Base-by-base conservation (phyloP, 176 grass and related monocot species). In the Ensete ventricosum region DNA sequence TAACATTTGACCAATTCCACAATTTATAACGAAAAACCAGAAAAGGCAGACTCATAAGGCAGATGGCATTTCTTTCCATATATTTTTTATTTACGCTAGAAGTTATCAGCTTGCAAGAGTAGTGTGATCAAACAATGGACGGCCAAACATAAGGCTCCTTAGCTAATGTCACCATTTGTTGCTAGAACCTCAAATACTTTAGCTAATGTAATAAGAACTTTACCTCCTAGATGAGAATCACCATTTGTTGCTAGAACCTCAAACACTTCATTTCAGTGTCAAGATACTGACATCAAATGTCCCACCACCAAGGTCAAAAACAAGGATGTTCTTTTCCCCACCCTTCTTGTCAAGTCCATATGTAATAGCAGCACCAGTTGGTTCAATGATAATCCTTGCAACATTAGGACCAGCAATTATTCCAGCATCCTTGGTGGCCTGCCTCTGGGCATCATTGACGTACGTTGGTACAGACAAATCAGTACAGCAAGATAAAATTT, bases 151-250 rank as follows among this genome's bases (percentile, higher is more conserved):
- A 52, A 50, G 52, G 19, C 6, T 7, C 21, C 13, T 19, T 14
- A 62, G 20, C 14, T 62, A 17, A 1, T 3, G 11, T 92, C 90
- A 80, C 86, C 86, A 8, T 92, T 92, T 71, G 90, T 92, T 48
- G 87, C 83, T 71, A 92, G 54, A 82, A 92, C 86, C 84, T 89
- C 86, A 89, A 92, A 92, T 13, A 89, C 90, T 52, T 19, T 4
- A 21, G 20, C 14, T 62, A 17, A 7, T 3, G 11, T 54, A 14
- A 25, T 17, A 14, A 67, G 17, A 21, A 49, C 58, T 8, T 73
- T 86, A 92, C 89, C 89, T 92, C 90, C 90, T 67, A 92, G 90
- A 80, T 92, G 89, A 20, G 89, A 89, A 78, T 92, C 90, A 80
- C 86, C 86, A 8, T 92, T 92, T 71, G 90, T 92, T 48, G 87